Conservation (phyloP, 2,329 filamentous ascomycete species). For the Apiospora pterosperma region DNA sequence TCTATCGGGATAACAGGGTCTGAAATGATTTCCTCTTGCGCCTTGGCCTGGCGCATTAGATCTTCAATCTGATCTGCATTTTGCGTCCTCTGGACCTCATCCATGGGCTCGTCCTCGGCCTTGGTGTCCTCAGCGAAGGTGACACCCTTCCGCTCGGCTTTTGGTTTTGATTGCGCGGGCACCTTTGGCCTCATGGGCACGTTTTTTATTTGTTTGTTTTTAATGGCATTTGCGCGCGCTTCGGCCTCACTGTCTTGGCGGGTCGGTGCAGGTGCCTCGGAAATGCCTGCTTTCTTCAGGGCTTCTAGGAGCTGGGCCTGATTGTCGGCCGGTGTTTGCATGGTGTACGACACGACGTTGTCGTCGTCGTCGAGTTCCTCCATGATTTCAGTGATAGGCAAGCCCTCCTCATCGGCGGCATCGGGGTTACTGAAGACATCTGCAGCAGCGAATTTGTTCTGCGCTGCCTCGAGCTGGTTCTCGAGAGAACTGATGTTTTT, state of each 20-base stretch:
- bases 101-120: constrained; percentile 20
- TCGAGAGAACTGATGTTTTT: constrained; percentile 70
- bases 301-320: constrained; percentile 68
- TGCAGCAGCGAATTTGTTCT: constrained; percentile 66
- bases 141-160: constrained; percentile 52
- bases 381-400: constrained; percentile 85
- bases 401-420: constrained; percentile 61
- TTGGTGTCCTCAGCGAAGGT: constrained; percentile 62
- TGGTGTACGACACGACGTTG: constrained; percentile 69
- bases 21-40: constrained; percentile 47
- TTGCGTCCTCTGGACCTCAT: constrained; percentile 30
- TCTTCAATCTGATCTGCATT: constrained; percentile 49
- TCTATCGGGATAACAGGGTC: constrained; percentile 63
- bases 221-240: neutral
- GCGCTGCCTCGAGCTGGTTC: constrained; percentile 55
- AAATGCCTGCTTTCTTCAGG: constrained; percentile 72
- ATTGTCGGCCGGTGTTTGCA: constrained; percentile 64
- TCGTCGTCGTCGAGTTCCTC: constrained; percentile 91
- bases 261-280: constrained; percentile 31
- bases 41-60: constrained; percentile 54
- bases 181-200: neutral
- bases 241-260: neutral
- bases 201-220: neutral
- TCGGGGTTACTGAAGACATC: constrained; percentile 58
- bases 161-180: constrained; percentile 4